A percentile compares a stretch with the other conserved stretches of the same genome.
Conservation (phyloP, 2,329 filamentous ascomycete species). For the Phyllosticta capitalensis region DNA sequence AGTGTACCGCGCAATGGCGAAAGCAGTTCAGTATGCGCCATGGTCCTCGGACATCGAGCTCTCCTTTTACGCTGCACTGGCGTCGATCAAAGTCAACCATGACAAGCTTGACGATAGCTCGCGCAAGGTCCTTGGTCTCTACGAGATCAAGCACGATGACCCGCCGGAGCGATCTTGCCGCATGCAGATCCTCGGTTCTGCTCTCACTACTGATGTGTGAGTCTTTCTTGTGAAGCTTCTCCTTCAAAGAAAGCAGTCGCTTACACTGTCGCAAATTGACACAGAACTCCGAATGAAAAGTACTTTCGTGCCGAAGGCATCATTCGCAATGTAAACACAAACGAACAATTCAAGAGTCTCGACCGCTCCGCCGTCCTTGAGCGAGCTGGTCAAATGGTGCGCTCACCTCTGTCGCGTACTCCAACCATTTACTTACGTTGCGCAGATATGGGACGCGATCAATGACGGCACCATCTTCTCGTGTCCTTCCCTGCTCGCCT, state of each 20-base stretch:
- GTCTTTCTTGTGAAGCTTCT: slow-evolving; percentile 25
- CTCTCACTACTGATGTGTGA: slow-evolving; percentile 74
- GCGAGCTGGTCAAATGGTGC: slow-evolving; percentile 66
- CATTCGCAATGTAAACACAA: slow-evolving; percentile 92
- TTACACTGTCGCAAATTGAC: slow-evolving; percentile 12
- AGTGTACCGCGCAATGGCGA: slow-evolving; percentile 24
- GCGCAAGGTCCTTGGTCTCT: slow-evolving; percentile 75
- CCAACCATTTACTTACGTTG: slow-evolving; percentile 2
- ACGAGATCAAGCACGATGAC: slow-evolving; percentile 68
- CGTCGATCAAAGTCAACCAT: slow-evolving; percentile 87
- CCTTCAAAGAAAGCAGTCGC: neutral
- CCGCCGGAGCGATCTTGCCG: slow-evolving; percentile 67
- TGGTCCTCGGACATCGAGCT: slow-evolving; percentile 93
- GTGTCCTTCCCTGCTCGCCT: slow-evolving; percentile 80
- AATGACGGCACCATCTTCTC: slow-evolving; percentile 94
- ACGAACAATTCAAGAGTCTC: slow-evolving; percentile 81
- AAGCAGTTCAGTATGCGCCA: slow-evolving; percentile 64
- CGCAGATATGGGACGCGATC: slow-evolving; percentile 94
- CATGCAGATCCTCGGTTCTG: slow-evolving; percentile 83
- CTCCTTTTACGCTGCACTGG: slow-evolving; percentile 89
- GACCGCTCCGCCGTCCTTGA: slow-evolving; percentile 73
- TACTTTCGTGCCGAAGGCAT: slow-evolving; percentile 81
- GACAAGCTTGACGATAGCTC: slow-evolving; percentile 94
- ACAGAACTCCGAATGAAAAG: slow-evolving; percentile 47
- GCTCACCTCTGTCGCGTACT: neutral